Conservation (phyloP, 1,284 basidiomycete species). For the Sporisorium reilianum region DNA sequence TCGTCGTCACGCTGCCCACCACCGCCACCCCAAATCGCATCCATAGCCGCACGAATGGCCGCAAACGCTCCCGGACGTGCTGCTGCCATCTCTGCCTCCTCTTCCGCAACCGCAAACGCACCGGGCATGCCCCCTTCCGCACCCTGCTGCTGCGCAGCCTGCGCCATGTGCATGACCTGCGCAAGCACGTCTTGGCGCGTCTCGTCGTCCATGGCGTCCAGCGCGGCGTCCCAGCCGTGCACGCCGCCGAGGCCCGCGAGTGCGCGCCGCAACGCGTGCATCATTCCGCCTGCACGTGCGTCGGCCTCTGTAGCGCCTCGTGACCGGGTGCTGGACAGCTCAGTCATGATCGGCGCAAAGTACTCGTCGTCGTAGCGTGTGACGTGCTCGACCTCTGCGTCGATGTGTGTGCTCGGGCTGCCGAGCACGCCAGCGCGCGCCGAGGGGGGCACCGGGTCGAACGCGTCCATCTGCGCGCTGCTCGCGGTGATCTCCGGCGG, state of each 20-base stretch:
- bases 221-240: constrained; percentile 50
- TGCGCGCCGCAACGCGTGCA: constrained; percentile 41
- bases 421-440: no score
- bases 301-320: background rate
- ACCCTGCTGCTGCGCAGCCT: constrained; percentile 15
- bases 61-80: constrained; percentile 30
- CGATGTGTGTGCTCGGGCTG: no score
- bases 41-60: constrained; percentile 34
- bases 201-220: constrained; percentile 62
- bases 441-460: constrained; percentile 65
- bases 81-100: constrained; percentile 11
- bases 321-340: background rate
- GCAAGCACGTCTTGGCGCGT: constrained; percentile 56
- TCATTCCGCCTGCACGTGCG: constrained; percentile 21
- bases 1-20: constrained; percentile 17
- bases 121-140: constrained; percentile 31
- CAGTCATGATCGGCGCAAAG: constrained; percentile 46
- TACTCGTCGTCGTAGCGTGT: constrained; percentile 64
- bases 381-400: constrained; percentile 17
- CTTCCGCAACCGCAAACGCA: constrained; percentile 26
- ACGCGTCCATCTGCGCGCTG: constrained; percentile 58
- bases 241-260: constrained; percentile 34
- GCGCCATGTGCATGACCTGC: constrained; percentile 50
- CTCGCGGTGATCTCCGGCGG: constrained; percentile 55
- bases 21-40: constrained; percentile 40